Conservation (phyloP, 2,329 filamentous ascomycete species). For the Aspergillus viridinutans region DNA sequence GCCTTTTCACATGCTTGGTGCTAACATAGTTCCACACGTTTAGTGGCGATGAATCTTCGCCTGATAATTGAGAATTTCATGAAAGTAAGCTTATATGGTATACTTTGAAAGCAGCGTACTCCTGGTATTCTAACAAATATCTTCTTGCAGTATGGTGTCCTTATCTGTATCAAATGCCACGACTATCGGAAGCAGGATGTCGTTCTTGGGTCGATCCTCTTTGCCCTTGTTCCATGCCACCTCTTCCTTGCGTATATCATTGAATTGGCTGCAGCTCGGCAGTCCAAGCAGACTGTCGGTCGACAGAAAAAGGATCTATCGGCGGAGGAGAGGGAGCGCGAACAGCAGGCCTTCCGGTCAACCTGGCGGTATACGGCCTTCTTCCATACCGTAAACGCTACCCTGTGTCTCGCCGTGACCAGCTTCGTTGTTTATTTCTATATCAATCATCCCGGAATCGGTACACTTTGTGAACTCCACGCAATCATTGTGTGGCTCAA, state of each 20-base stretch:
- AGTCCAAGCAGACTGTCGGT: constrained; percentile 66
- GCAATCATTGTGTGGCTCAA: constrained; percentile 96
- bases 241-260: constrained; percentile 87
- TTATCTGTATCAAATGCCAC: constrained; percentile 88
- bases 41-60: constrained; percentile 87
- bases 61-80: constrained; percentile 96
- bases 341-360: constrained; percentile 60
- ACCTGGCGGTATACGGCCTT: constrained; percentile 79
- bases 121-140: background rate
- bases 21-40: constrained; percentile 7
- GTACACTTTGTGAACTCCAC: constrained; percentile 84
- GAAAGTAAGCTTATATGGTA: constrained; percentile 56
- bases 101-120: background rate
- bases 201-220: constrained; percentile 70
- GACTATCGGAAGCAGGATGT: constrained; percentile 79
- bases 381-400: constrained; percentile 78
- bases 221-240: constrained; percentile 84
- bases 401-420: constrained; percentile 72
- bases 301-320: constrained; percentile 52
- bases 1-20: background rate
- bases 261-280: constrained; percentile 74
- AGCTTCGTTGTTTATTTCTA: constrained; percentile 84
- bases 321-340: constrained; percentile 56
- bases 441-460: constrained; percentile 90
- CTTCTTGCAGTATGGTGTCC: constrained; percentile 71